Evolutionary conservation across 2,329 filamentous ascomycete genomes (phyloP).

Genomic region (Celoporthe dispersa): DNA sequence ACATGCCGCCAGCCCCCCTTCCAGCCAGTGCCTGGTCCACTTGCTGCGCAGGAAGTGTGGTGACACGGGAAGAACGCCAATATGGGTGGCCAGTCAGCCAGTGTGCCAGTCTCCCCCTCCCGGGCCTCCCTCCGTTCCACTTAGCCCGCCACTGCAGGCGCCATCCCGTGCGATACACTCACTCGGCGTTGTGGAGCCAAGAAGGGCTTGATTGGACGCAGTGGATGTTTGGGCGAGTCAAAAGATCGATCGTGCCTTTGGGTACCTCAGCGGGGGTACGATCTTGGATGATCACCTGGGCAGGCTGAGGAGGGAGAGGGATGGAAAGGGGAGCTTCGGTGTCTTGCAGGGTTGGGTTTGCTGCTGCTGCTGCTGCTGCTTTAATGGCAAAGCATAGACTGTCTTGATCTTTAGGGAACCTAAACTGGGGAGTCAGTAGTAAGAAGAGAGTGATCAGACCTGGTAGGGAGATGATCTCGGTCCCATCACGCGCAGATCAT

Average conservation of each 20-base stretch:
- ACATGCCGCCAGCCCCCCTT: neutral
- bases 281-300: neutral
- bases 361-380: no score
- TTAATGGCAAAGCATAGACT: no score
- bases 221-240: no score
- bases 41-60: neutral
- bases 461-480: no score
- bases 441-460: no score
- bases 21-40: neutral
- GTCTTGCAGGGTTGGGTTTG: no score
- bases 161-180: neutral
- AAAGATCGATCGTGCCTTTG: neutral
- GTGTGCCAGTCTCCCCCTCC: no score
- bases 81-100: neutral
- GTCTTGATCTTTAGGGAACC: no score
- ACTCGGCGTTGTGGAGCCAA: neutral
- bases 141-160: neutral
- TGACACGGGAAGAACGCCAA: neutral
- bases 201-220: neutral
- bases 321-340: neutral
- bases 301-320: neutral
- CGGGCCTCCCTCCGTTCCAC: neutral
- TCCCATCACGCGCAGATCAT: neutral
- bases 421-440: no score
- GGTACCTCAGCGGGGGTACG: neutral